Base-by-base conservation (phyloP, 768 basidiomycete genomes). In the Tremella mesenterica region DNA sequence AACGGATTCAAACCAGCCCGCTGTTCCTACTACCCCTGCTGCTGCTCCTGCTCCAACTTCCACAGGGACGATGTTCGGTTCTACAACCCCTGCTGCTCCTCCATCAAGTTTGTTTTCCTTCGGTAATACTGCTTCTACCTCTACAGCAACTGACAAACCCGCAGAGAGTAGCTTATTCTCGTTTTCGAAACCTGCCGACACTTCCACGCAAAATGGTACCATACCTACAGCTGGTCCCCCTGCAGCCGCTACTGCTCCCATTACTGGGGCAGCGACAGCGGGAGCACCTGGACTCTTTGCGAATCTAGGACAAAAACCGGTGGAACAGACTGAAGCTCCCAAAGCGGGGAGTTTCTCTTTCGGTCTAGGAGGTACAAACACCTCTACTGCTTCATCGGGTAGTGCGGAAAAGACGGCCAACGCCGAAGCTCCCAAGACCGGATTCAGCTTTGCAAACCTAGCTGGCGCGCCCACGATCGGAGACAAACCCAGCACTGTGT, bases 281-380 rank as follows among this genome's bases (percentile, higher is more conserved):
- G 33, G 39, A 8, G 21, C 56, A 26, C 20, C 52, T 7, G 47
- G 47, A 23, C 47, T 48, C 29, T 48, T 48, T 29, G 23, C 47
- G 26, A 18, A 18, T 31, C 18, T 31, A 27, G 28, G 16, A 30
- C 47, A 25, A 25, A 27, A 28, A 16, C 23, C 25, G 18, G 41
- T 8, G 18, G 41, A 25, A 20, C n/a, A 43, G 18, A 30, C 23
- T 18, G 29, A 29, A 3, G 30, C 48, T 7, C 27, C 27, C 16
- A 52, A 50, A 38, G 13, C 55, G 13, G 20, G 18, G 55, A 21
- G 38, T 28, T 50, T 14, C 36, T 50, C 9, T 4, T 21, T 44
- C 12, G 46, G 48, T 23, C 54, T 67, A 10, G 63, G 63, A 30
- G 65, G 67, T 27, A 52, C 58, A 3, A 69, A 61, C 50, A 49